Base-by-base conservation (phyloP, 2,329 filamentous ascomycete genomes). In the Leptographium lundbergii region DNA sequence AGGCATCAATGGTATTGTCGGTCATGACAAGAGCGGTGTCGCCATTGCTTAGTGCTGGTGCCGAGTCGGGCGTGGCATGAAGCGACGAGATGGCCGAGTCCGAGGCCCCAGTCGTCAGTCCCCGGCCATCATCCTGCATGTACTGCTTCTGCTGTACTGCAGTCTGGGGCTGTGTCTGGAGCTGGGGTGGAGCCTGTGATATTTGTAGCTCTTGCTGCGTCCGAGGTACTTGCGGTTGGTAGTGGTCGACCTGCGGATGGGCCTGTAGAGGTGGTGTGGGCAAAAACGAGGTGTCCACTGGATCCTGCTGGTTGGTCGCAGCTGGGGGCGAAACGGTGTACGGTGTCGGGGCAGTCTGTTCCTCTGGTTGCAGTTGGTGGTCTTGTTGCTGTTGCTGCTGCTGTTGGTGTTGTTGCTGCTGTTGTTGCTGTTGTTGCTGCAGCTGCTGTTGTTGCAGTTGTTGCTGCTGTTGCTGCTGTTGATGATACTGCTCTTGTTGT, bases 71-170 rank as follows among this genome's bases (percentile, higher is more conserved):
- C 17, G 61, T 60, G 1, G 57, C 54, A 17, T 62, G 61, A 17
- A 60, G 42, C 3, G 61, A 62, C 24, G 59, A 60, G 11, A 62
- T 54, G 11, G 59, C 57, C 9, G 59, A 59, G 25, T 48, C 60
- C 17, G 48, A 19, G 6, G 39, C 25, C n/a, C 2, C 42, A 45
- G 42, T 19, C 17, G 6, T 7, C 17, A 9, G 6, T n/a, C 19
- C 42, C 7, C 42, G 42, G 17, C 42, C 7, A 5, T 17, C 13
- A 3, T 45, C 42, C 9, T 45, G 42, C 5, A 45, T n/a, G 19
- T 45, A 10, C 14, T 39, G 36, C 19, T 45, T 13, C 17, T 42
- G 39, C 17, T 42, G 39, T 42, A 14, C 17, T 42, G 39, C 17
- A 19, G 39, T 19, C 48, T 51, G 48, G 22, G 22, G 3, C 10